Evolutionary conservation across 1,139 yeast species (phyloP).

Genomic region (Saccharomycopsis hybrid): DNA sequence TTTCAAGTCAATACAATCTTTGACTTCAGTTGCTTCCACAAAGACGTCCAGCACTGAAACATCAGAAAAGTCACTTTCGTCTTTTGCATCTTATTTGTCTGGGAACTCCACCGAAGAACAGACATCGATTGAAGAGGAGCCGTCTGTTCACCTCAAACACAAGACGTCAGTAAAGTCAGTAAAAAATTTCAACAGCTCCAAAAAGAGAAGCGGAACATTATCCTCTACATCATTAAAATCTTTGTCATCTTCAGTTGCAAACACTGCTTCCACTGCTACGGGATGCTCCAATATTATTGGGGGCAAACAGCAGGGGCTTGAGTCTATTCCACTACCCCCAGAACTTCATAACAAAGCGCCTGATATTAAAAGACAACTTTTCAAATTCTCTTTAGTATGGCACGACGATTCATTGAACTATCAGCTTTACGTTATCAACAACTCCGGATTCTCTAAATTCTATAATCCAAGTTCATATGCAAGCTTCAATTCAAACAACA

Average conservation of each 20-base stretch:
- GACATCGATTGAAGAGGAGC: background rate
- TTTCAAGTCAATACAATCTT: slow-evolving; percentile 11
- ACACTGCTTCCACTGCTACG: background rate
- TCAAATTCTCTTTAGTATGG: slow-evolving; percentile 41
- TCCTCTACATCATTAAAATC: slow-evolving; percentile 19
- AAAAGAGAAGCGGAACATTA: slow-evolving; percentile 7
- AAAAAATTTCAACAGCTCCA: slow-evolving; percentile 28
- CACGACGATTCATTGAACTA: slow-evolving; percentile 40
- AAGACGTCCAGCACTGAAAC: slow-evolving; percentile 9
- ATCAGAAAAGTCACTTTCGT: slow-evolving; percentile 1
- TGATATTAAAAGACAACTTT: slow-evolving; percentile 40
- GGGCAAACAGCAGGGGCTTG: slow-evolving; percentile 17
- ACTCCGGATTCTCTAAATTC: slow-evolving; percentile 28
- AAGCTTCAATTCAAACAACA: slow-evolving; percentile 24
- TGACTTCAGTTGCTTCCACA: slow-evolving; percentile 10
- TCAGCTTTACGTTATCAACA: slow-evolving; percentile 29
- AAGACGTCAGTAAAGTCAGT: slow-evolving; percentile 28
- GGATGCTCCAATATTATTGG: background rate
- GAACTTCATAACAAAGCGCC: slow-evolving; percentile 42
- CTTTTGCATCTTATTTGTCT: background rate
- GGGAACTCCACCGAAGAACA: slow-evolving; percentile 9
- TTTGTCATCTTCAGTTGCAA: slow-evolving; percentile 17
- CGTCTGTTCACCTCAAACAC: background rate
- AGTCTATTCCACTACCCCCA: slow-evolving; percentile 36
- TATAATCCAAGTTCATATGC: slow-evolving; percentile 31